phyloP scores from a whole-genome alignment of 495 filamentous ascomycete species.

The Aspergillus steynii region DNA sequence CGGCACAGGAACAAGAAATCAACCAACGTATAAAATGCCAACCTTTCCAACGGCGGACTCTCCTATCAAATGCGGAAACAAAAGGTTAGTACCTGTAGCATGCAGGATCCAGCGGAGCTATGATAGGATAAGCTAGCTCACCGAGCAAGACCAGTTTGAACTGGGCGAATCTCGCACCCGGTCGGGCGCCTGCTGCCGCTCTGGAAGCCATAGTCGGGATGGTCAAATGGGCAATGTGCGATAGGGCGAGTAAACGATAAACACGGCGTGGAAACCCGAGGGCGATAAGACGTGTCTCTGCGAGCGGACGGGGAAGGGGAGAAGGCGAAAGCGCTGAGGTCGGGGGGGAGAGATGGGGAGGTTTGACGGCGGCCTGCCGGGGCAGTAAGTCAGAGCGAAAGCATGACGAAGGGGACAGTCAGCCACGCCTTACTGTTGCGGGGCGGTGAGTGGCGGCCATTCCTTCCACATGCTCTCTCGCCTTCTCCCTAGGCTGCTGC shows the following conservation, averaged over 20 bases:
- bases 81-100: constrained; percentile 30
- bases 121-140: constrained; percentile 57
- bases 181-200: constrained; percentile 72
- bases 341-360: constrained; percentile 16
- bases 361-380: constrained; percentile 22
- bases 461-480: constrained; percentile 19
- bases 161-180: constrained; percentile 88
- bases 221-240: background rate
- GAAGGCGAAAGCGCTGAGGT: constrained; percentile 2
- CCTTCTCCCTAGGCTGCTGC: constrained; percentile 3
- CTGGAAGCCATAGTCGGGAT: constrained; percentile 70
- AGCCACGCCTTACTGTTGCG: constrained; percentile 26
- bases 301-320: constrained; percentile 1
- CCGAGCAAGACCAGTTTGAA: constrained; percentile 98
- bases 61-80: constrained; percentile 52
- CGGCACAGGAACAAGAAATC: constrained; percentile 19
- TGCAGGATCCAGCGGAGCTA: constrained; percentile 8
- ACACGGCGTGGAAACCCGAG: constrained; percentile 9
- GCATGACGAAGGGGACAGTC: constrained; percentile 26
- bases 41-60: constrained; percentile 99
- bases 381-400: constrained; percentile 3
- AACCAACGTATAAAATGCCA: constrained; percentile 28
- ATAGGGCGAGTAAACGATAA: background rate
- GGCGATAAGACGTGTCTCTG: constrained; percentile 6
- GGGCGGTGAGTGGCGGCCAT: constrained; percentile 21